These are phyloP conservation scores for Vitis amurensis DNA, from an alignment of 164 flowering plant genomes.

Conservation along the genomic window DNA sequence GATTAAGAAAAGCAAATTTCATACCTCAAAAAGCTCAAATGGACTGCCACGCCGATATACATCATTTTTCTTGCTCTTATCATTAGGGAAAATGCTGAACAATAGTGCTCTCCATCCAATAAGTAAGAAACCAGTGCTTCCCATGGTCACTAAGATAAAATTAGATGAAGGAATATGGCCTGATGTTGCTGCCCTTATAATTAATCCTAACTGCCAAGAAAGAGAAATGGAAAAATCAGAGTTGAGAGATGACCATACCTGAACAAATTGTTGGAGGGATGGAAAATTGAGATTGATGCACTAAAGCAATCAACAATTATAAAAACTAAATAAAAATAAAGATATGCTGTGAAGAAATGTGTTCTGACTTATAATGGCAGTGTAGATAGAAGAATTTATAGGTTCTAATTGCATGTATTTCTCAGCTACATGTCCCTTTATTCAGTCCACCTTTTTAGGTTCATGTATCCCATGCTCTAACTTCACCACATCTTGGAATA, in stretches of 20 bases:
- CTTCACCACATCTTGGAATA: no score
- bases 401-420: no score
- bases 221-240: constrained; percentile 5
- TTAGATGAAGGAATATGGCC: constrained; percentile 66
- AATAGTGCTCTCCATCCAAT: constrained; percentile 86
- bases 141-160: constrained; percentile 77
- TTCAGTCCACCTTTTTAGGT: no score
- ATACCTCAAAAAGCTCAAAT: constrained; percentile 94
- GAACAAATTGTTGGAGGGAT: not conserved
- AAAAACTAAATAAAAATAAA: not conserved
- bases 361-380: not conserved
- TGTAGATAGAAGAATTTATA: no score
- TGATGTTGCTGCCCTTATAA: constrained; percentile 54
- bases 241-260: not conserved
- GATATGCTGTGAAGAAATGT: not conserved
- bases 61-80: constrained; percentile 61
- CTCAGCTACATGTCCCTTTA: not conserved
- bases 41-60: constrained; percentile 78
- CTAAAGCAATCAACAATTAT: not conserved
- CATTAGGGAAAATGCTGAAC: constrained; percentile 45
- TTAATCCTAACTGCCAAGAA: constrained; percentile 67
- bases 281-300: not conserved
- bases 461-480: no score
- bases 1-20: not conserved
- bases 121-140: constrained; percentile 80